Evolutionary conservation across 2,329 filamentous ascomycete genomes (phyloP).

Genomic region (Claviceps arundinis): DNA sequence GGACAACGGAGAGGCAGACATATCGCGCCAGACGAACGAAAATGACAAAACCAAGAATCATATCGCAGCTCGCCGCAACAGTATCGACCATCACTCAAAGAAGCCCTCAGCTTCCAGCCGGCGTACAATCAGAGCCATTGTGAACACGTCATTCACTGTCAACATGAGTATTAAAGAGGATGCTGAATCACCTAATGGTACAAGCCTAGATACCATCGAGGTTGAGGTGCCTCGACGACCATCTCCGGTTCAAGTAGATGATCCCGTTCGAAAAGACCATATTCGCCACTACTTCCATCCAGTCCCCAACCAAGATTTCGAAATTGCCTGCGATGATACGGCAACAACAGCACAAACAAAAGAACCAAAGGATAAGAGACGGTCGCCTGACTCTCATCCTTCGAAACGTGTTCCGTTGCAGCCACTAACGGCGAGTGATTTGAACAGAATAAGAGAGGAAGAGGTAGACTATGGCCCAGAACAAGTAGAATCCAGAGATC

Average conservation of each 20-base stretch:
- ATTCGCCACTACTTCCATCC: slow-evolving; percentile 21
- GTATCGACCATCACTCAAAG: background rate
- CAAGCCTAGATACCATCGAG: slow-evolving; percentile 9
- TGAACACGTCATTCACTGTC: slow-evolving; percentile 18
- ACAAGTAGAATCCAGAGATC: background rate
- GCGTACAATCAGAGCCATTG: slow-evolving; percentile 4
- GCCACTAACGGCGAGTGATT: slow-evolving; percentile 6
- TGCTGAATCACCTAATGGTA: slow-evolving; percentile 17
- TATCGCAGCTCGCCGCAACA: background rate
- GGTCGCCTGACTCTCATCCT: background rate
- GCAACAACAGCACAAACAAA: slow-evolving; percentile 10
- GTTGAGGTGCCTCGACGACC: slow-evolving; percentile 13
- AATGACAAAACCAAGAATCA: background rate
- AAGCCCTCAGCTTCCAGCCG: background rate
- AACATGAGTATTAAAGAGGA: slow-evolving; percentile 21
- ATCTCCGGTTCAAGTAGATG: background rate
- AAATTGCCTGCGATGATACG: slow-evolving; percentile 23
- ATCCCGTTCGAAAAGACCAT: slow-evolving; percentile 7
- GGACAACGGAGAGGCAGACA: background rate
- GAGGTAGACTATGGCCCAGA: slow-evolving; percentile 5
- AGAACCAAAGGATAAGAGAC: background rate
- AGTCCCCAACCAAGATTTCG: slow-evolving; percentile 12
- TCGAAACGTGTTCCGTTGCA: slow-evolving; percentile 8
- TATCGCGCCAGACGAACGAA: background rate
- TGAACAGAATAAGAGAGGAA: slow-evolving; percentile 11